Evolutionary conservation across 257 asterid species (phyloP), one percentile per base, ranked within the genome.

Genomic region (Paraleonurus japonicus): DNA sequence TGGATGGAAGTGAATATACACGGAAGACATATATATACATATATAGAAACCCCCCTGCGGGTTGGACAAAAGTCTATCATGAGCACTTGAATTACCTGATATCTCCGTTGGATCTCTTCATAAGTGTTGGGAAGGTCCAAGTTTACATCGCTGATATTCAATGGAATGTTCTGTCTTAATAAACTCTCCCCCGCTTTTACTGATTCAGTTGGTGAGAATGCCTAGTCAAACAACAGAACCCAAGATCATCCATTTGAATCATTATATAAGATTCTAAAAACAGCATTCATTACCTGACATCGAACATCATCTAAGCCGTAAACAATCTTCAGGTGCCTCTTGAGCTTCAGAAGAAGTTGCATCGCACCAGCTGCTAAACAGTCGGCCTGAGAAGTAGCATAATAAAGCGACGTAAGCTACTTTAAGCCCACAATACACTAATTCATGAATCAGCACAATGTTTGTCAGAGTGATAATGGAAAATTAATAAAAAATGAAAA

Each of bases 271-370:
- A 51, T 65, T 75, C 57, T 32, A 35, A 16, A 70, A 59, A 23
- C 60, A 69, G 74, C 54, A 73, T 60, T 76, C 37, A 4, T 26
- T 57, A 90, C 98, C 93, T 90, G 97, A 79, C 99, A 95, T 71
- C 96, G 96, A 48, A 81, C 78, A 70, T 95, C 99, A 79, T 92
- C 90, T 35, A 95, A 88, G 79, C 91, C 60, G 57, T 86, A 92
- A 37, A 92, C 88, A 82, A 95, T 88, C 84, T 92, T 95, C 69
- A 95, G 89, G 84, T 95, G 91, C 83, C 99, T 87, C 86, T 95
- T 95, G 67, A 95, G 88, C 84, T 81, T 92, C 82, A 95, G 85
- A 71, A 95, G 97, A 76, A 95, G 87, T 75, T 89, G 96, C 75
- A 95, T 30, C 32, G 98, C 98, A 77, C 94, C 90, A 67, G 95